Conservation (phyloP, 2,329 filamentous ascomycete species). For the Cordyceps farinosa region DNA sequence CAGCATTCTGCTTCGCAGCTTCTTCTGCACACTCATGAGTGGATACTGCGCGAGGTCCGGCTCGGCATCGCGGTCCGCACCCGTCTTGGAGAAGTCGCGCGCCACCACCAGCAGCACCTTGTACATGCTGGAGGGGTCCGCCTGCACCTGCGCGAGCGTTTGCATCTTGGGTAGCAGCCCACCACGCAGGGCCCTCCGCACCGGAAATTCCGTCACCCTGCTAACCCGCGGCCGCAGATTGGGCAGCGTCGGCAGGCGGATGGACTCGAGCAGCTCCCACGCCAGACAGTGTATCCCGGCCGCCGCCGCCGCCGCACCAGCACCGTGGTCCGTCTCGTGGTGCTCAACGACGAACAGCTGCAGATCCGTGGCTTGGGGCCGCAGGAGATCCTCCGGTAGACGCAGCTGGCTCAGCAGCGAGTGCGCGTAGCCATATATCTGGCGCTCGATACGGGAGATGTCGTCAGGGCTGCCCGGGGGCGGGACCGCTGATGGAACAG, state of each 20-base stretch:
- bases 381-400: constrained; percentile 18
- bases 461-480: constrained; percentile 13
- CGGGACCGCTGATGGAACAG: constrained; percentile 1
- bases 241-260: constrained; percentile 20
- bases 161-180: constrained; percentile 14
- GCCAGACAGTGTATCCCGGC: constrained; percentile 28
- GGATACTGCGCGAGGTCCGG: constrained; percentile 30
- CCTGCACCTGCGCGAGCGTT: constrained; percentile 23
- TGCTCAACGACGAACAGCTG: constrained; percentile 28
- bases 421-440: constrained; percentile 24
- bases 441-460: constrained; percentile 20
- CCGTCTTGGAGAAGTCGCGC: constrained; percentile 26
- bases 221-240: constrained; percentile 26
- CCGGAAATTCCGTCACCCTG: constrained; percentile 25
- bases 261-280: constrained; percentile 28
- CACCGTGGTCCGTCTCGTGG: constrained; percentile 20
- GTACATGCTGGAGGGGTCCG: constrained; percentile 22
- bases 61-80: constrained; percentile 27
- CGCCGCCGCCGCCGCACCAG: background rate
- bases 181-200: constrained; percentile 6
- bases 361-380: constrained; percentile 17
- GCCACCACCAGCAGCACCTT: constrained; percentile 29
- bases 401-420: constrained; percentile 24
- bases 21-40: constrained; percentile 29
- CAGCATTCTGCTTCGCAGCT: constrained; percentile 25